These are phyloP conservation scores for Fragaria vesca DNA, from an alignment of 306 rosid genomes.

Conservation along the genomic window DNA sequence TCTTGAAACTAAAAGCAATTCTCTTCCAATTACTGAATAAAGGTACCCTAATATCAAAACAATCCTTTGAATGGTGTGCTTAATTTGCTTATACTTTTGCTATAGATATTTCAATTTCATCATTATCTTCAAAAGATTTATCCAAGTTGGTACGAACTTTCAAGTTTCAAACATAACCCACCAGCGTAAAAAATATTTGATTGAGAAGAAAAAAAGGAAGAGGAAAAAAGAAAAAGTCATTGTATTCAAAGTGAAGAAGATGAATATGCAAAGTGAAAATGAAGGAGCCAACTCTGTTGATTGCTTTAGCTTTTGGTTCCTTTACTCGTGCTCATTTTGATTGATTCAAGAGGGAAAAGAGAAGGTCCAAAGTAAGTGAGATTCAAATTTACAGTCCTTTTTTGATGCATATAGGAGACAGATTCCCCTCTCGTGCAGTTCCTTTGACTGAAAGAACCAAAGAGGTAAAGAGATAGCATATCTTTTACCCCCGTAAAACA, in stretches of 20 bases:
- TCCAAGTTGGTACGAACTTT: background rate
- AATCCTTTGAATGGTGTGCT: slow-evolving; percentile 24
- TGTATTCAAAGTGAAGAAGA: background rate
- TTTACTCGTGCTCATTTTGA: slow-evolving; percentile 49
- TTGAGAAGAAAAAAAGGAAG: background rate
- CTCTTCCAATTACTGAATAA: slow-evolving; percentile 26
- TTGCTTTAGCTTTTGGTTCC: slow-evolving; percentile 64
- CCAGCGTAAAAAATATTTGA: background rate
- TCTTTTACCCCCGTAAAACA: background rate
- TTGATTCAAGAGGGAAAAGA: slow-evolving; percentile 63
- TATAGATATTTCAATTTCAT: background rate
- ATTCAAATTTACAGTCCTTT: slow-evolving; percentile 52
- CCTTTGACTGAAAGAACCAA: slow-evolving; percentile 20
- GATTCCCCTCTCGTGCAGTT: slow-evolving; percentile 63
- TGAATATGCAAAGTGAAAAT: slow-evolving; percentile 40
- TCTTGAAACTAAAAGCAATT: slow-evolving; percentile 6
- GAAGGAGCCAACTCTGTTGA: slow-evolving; percentile 42
- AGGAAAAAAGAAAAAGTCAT: slow-evolving; percentile 3
- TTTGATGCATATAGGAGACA: slow-evolving; percentile 61
- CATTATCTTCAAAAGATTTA: background rate
- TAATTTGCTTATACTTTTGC: background rate
- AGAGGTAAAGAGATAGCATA: background rate
- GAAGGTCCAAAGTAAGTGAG: slow-evolving; percentile 58
- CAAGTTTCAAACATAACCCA: background rate
- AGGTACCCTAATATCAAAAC: slow-evolving; percentile 18